A percentile compares a stretch with the other conserved stretches of the same genome.
Conservation (phyloP, 345 rosid genomes). For the Euphorbia peplus region DNA sequence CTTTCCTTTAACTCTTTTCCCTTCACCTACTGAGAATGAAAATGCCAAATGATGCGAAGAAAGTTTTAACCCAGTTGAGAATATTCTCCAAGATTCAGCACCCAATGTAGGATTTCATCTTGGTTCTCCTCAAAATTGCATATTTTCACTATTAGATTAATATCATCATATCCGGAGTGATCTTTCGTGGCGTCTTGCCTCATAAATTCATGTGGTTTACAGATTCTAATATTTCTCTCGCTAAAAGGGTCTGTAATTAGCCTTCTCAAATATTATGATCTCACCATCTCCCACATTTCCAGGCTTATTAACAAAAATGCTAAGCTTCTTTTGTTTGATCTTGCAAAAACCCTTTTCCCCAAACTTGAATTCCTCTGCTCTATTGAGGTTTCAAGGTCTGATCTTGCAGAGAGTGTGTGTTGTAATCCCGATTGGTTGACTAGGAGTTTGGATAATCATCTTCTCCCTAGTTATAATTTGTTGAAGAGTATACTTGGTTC, state of each 20-base stretch:
- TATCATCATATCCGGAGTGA: not conserved
- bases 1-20: too few species aligned
- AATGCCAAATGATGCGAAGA: too few species aligned
- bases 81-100: too few species aligned
- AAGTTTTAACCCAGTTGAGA: too few species aligned
- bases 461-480: not conserved
- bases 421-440: not conserved
- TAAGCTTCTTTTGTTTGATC: not conserved
- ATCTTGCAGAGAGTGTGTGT: not conserved
- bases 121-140: not conserved
- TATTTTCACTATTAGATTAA: not conserved
- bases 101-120: not conserved
- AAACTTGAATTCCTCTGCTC: conserved; percentile 3
- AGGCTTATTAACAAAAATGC: conserved; percentile 2
- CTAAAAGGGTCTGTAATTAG: not conserved
- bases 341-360: conserved; percentile 1
- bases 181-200: conserved; percentile 12
- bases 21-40: too few species aligned
- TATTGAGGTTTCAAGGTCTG: conserved; percentile 1
- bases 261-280: not conserved
- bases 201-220: conserved; percentile 2
- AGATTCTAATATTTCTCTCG: conserved; percentile 4
- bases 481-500: not conserved
- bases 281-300: conserved; percentile 7
- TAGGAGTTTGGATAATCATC: not conserved